phyloP scores from a whole-genome alignment of 78 protist genomes.

The Emiliania huxleyi region DNA sequence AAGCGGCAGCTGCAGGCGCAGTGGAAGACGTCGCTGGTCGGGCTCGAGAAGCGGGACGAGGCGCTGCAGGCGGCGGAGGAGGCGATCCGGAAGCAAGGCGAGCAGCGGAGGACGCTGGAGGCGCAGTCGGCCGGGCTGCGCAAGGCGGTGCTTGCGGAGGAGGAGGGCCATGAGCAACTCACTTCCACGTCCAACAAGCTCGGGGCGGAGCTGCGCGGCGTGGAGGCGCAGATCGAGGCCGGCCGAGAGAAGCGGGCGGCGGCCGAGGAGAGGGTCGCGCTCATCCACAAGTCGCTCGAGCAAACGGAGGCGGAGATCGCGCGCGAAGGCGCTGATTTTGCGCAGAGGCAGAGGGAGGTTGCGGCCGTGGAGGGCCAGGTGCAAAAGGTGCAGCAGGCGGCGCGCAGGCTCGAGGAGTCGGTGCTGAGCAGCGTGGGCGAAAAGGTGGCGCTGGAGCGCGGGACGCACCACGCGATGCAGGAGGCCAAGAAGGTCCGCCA shows the following conservation, averaged over 20 bases:
- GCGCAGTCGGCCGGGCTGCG: conserved; percentile 12
- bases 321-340: background rate
- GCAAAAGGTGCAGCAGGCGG: background rate
- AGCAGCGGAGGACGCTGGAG: conserved; percentile 43
- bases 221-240: background rate
- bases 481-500: conserved; percentile 10
- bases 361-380: background rate
- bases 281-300: conserved; percentile 48
- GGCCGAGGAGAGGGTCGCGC: background rate
- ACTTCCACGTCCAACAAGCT: background rate
- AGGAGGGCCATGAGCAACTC: background rate
- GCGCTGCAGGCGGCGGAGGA: conserved; percentile 47
- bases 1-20: conserved; percentile 53
- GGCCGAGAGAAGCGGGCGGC: background rate
- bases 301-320: conserved; percentile 53
- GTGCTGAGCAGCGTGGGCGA: background rate
- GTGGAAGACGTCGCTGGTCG: conserved; percentile 52
- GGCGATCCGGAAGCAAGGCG: conserved; percentile 45
- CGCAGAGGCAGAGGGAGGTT: background rate
- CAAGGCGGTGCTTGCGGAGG: conserved; percentile 22
- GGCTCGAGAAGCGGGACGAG: conserved; percentile 68
- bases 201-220: background rate
- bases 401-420: conserved; percentile 7
- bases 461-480: background rate
- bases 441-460: conserved; percentile 48